Conservation (phyloP, 805 yeast genomes). For the Suhomyces xylopsoci region DNA sequence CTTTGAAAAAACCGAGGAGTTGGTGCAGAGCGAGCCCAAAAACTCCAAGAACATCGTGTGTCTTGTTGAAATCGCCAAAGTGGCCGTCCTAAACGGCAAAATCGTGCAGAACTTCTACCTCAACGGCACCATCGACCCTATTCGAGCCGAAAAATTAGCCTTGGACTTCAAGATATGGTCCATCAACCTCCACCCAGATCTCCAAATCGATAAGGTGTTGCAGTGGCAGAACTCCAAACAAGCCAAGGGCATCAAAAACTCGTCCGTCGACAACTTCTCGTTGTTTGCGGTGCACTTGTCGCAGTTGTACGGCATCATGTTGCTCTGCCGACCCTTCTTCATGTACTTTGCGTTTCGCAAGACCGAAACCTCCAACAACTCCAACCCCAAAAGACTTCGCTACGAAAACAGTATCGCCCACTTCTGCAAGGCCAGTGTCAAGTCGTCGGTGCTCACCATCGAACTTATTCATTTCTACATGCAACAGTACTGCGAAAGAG, state of each 20-base stretch:
- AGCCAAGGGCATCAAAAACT: not conserved
- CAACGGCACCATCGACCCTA: conserved; percentile 26
- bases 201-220: conserved; percentile 23
- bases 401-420: conserved; percentile 11
- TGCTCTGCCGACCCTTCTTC: conserved; percentile 43
- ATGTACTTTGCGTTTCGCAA: conserved; percentile 23
- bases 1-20: conserved; percentile 16
- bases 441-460: conserved; percentile 33
- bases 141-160: conserved; percentile 32
- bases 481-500: conserved; percentile 28
- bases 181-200: conserved; percentile 26
- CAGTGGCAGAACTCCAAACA: conserved; percentile 2
- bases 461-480: conserved; percentile 26
- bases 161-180: conserved; percentile 35
- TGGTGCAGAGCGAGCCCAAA: conserved; percentile 7
- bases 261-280: conserved; percentile 14
- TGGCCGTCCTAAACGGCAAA: conserved; percentile 26
- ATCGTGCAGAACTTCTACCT: conserved; percentile 31
- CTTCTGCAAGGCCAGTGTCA: conserved; percentile 36
- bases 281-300: conserved; percentile 32
- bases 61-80: conserved; percentile 25
- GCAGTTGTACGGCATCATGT: conserved; percentile 34
- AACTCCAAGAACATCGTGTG: conserved; percentile 16
- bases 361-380: not conserved
- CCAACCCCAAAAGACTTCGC: conserved; percentile 10